Percentiles rank a stretch among this genome's conserved stretches.
Conservation (phyloP, 345 rosid genomes). For the Salix udensis region DNA sequence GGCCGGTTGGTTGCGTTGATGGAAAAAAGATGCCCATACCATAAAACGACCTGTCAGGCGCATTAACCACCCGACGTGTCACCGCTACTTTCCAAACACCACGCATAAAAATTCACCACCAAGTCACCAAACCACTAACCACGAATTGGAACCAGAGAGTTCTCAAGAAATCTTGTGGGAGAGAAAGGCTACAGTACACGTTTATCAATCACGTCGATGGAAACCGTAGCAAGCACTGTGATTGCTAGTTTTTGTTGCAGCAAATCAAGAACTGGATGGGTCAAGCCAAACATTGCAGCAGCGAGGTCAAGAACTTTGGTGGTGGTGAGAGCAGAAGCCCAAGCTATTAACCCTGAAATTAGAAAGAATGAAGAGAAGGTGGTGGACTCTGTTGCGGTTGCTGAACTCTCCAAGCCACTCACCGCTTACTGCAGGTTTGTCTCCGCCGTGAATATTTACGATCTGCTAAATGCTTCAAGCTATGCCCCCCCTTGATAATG, state of each 20-base stretch:
- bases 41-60: background rate
- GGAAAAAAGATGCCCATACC: background rate
- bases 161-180: background rate
- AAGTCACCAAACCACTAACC: background rate
- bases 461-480: background rate
- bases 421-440: constrained; percentile 80
- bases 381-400: constrained; percentile 64
- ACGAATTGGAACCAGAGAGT: background rate
- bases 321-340: constrained; percentile 66
- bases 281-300: constrained; percentile 6
- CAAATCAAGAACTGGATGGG: constrained; percentile 16
- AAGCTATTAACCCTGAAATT: constrained; percentile 63
- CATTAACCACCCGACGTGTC: constrained; percentile 20
- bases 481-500: too few relatives aligned
- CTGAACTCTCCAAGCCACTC: constrained; percentile 77
- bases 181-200: background rate
- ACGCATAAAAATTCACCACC: background rate
- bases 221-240: constrained; percentile 11
- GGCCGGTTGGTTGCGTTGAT: background rate
- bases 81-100: background rate
- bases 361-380: constrained; percentile 87
- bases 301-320: constrained; percentile 34
- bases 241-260: constrained; percentile 29
- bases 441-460: background rate
- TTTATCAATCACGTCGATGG: constrained; percentile 25